These are phyloP conservation scores for Picea glauca DNA, from an alignment of 75 land plant species.

Conservation along the genomic window DNA sequence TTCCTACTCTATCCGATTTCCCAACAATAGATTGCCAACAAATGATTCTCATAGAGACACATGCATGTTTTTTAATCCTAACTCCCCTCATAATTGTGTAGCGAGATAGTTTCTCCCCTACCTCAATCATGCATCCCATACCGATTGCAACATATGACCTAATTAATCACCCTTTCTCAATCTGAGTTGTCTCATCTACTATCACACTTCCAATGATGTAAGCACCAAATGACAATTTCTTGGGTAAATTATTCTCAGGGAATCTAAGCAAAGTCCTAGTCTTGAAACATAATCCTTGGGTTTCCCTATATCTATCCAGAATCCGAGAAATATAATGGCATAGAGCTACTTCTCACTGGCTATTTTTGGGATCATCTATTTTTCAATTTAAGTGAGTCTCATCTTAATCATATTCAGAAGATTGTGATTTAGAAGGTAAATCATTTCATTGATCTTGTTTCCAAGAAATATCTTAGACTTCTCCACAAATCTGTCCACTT, in stretches of 20 bases:
- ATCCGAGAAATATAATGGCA: conserved; percentile 43
- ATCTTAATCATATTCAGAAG: conserved; percentile 33
- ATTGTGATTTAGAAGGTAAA: conserved; percentile 33
- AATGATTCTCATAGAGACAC: conserved; percentile 38
- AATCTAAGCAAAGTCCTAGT: conserved; percentile 29
- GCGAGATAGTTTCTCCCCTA: conserved; percentile 30
- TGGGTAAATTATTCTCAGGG: conserved; percentile 21
- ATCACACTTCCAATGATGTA: conserved; percentile 30
- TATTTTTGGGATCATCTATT: conserved; percentile 38
- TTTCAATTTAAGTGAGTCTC: conserved; percentile 46
- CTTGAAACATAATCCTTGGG: conserved; percentile 40
- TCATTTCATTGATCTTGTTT: conserved; percentile 46
- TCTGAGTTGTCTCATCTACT: conserved; percentile 26
- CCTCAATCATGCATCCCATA: conserved; percentile 34
- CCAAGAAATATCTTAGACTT: conserved; percentile 45
- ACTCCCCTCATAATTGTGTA: conserved; percentile 47
- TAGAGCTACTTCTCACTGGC: conserved; percentile 29
- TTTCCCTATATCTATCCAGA: conserved; percentile 53
- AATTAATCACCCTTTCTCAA: conserved; percentile 39
- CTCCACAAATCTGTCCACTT: conserved; percentile 46
- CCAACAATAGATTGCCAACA: conserved; percentile 45
- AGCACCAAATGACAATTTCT: conserved; percentile 21
- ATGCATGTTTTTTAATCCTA: conserved; percentile 45
- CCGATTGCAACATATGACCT: conserved; percentile 46
- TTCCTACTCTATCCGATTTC: conserved; percentile 41